Conservation (phyloP, 2,329 filamentous ascomycete species). For the Fusarium sp. region DNA sequence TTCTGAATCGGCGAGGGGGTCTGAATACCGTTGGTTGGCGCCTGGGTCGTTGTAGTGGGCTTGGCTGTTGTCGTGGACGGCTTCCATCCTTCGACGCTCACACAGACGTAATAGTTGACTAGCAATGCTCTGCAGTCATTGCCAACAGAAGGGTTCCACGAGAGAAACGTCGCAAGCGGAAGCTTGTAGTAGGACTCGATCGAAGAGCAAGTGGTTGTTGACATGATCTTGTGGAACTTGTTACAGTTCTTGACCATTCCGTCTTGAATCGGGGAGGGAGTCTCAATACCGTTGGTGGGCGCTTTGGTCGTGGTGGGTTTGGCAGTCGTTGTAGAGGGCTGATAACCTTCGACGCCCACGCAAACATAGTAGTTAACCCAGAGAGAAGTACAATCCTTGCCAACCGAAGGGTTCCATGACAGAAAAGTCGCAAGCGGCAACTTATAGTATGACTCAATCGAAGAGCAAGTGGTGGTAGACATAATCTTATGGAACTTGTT, state of each 20-base stretch:
- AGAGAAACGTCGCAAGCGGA: neutral
- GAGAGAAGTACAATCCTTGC: neutral
- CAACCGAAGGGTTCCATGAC: neutral
- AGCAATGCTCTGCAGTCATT: neutral
- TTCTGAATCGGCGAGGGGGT: slow-evolving; percentile 12
- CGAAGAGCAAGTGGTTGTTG: neutral
- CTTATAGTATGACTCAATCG: neutral
- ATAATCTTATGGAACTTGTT: neutral
- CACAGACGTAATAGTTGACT: neutral
- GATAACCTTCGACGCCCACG: neutral
- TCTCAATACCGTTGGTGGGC: neutral
- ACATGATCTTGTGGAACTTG: neutral
- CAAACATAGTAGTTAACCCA: neutral
- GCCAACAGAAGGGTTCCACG: neutral
- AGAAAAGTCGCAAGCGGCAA: neutral
- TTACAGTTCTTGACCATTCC: neutral
- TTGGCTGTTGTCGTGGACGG: neutral
- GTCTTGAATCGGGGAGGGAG: neutral
- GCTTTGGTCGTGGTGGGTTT: neutral
- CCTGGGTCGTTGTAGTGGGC: neutral
- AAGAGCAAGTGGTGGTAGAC: neutral
- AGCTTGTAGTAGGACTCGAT: slow-evolving; percentile 2
- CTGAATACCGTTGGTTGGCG: neutral
- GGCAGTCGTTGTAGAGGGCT: neutral
- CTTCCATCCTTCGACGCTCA: neutral